Base-by-base conservation (phyloP, 2,329 filamentous ascomycete genomes). In the Aschersonia sp. region DNA sequence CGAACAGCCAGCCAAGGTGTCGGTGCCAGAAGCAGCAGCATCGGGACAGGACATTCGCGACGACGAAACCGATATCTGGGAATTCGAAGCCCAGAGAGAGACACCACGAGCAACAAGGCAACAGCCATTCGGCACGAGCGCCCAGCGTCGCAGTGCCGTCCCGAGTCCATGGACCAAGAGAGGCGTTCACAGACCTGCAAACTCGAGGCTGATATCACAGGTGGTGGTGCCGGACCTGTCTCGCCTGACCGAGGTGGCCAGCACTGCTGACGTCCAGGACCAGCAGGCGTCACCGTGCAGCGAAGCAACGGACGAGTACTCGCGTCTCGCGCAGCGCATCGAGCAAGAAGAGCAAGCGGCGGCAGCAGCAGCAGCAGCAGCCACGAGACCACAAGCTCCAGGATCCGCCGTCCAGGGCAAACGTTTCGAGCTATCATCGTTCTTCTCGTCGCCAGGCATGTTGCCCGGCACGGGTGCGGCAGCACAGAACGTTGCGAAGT, bases 51-150 rank as follows among this genome's bases (percentile, higher is more conserved):
- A 53, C 9, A 52, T 48, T 9, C 47, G 44, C 30, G 65, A 66
- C 30, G 70, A 71, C n/a, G 68, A 69, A 3, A 71, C 70, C 9
- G 64, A 80, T 52, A 67, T 80, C 9, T 80, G 76, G 75, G 75
- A 74, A 32, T 56, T 78, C 30, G 77, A 80, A 56, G 76, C 75
- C 9, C 66, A 70, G 47, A 69, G 75, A 9, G 62, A 66, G 5
- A 66, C 66, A 1, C 69, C 71, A 7, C 58, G 52, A 4, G 54
- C 60, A 29, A 46, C 53, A 35, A 54, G 54, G n/a, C 56, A 62
- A 30, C 59, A 58, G 42, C 55, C 60, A 1, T 63, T 64, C 40
- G 59, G 56, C 44, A 47, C 54, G 5, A 51, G 53, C 29, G 40
- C 50, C 4, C 51, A 53, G 4, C 58, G 52, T 41, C 56, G 59